A percentile compares a stretch with the other conserved stretches of the same genome.
phyloP scores from a whole-genome alignment of 2,329 filamentous ascomycete genomes.

The Myriosclerotinia scirpicola region DNA sequence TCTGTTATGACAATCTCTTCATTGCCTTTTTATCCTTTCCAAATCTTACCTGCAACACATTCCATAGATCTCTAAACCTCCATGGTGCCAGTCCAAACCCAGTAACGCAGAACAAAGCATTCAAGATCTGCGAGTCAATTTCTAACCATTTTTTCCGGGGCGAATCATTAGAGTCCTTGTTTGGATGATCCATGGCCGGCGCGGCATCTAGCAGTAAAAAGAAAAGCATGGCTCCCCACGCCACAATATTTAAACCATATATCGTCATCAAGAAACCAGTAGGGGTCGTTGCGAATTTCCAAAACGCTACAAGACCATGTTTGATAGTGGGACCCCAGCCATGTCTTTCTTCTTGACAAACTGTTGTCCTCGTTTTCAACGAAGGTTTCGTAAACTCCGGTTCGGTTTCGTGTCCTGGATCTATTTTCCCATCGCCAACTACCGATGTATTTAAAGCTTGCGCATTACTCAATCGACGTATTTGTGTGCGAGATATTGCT shows the following conservation, averaged over 20 bases:
- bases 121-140: conserved; percentile 46
- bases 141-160: conserved; percentile 79
- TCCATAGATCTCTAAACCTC: conserved; percentile 75
- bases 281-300: conserved; percentile 70
- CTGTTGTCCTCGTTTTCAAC: not conserved
- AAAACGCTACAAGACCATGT: conserved; percentile 60
- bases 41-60: conserved; percentile 62
- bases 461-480: not conserved
- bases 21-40: conserved; percentile 53
- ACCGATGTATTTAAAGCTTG: conserved; percentile 4
- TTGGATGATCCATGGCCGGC: conserved; percentile 68
- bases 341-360: conserved; percentile 21
- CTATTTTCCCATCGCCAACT: not conserved
- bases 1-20: conserved; percentile 67
- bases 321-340: conserved; percentile 54
- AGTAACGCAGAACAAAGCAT: conserved; percentile 31
- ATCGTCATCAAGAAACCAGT: conserved; percentile 74
- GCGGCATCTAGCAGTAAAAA: conserved; percentile 72
- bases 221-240: conserved; percentile 91
- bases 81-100: conserved; percentile 64
- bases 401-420: not conserved
- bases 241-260: conserved; percentile 78
- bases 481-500: not conserved
- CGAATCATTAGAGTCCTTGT: conserved; percentile 68
- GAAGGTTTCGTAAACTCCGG: not conserved